phyloP scores from a whole-genome alignment of 805 yeast species.

The Saccharomyces kudriavzevii region DNA sequence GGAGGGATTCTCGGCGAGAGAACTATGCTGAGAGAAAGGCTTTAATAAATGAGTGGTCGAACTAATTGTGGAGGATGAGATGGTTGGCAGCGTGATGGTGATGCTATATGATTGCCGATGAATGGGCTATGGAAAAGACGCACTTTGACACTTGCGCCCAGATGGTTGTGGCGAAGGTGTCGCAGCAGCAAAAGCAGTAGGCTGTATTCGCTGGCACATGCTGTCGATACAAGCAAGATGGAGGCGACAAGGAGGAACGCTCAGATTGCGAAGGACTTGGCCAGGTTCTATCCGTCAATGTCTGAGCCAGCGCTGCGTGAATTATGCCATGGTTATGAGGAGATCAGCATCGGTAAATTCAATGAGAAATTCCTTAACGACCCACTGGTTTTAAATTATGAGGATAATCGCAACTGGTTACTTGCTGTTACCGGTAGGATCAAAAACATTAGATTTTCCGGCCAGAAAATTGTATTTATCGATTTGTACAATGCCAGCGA shows the following conservation, averaged over 20 bases:
- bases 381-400: not conserved
- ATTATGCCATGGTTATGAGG: not conserved
- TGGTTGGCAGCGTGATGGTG: not conserved
- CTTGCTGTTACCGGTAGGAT: slow-evolving; percentile 19
- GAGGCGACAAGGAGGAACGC: slow-evolving; percentile 19
- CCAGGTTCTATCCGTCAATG: slow-evolving; percentile 23
- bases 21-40: not conserved
- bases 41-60: not conserved
- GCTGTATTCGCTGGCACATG: not conserved
- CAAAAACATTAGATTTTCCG: slow-evolving; percentile 24
- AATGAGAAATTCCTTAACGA: slow-evolving; percentile 2
- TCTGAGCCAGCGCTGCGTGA: slow-evolving; percentile 4
- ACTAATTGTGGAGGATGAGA: not conserved
- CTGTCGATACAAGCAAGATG: slow-evolving; percentile 14
- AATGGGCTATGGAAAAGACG: not conserved
- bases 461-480: slow-evolving; percentile 29
- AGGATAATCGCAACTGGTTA: not conserved
- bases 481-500: slow-evolving; percentile 13
- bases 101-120: not conserved
- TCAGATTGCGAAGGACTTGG: slow-evolving; percentile 8
- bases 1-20: not conserved
- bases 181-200: not conserved
- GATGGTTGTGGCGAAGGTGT: not conserved
- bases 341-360: slow-evolving; percentile 12
- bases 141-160: not conserved